Evolutionary conservation across 2,329 filamentous ascomycete genomes (phyloP), one percentile per base, ranked within the genome.

Genomic region (Paracamarosporium sp.): DNA sequence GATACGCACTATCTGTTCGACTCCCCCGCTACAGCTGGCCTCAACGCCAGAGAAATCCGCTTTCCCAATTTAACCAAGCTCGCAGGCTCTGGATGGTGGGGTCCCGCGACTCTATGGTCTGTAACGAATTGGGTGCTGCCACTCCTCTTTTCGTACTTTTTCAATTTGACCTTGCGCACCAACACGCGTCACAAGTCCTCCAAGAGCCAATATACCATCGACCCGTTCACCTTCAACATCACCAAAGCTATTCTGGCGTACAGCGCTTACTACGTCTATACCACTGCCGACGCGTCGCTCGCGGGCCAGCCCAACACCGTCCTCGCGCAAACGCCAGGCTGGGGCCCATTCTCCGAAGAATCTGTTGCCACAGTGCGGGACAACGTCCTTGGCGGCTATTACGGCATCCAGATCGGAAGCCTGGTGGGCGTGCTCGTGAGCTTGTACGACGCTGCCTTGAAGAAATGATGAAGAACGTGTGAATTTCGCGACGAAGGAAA

Each of bases 181-280:
- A 84, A 81, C 68, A 82, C 65, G 56, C 80, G 74, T 68, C 76
- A 74, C 71, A 75, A 76, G 59, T 75, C 76, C 17, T 68, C 71
- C 3, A 76, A 74, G 52, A 69, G 75, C 20, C 84, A 86, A 62
- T 88, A 89, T 63, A 80, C 83, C 5, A 87, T 94, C 63, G 95
- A 99, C 74, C 93, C 93, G 4, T 80, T 98, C 72, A 90, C 89
- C 22, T 99, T 96, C 80, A 96, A 93, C 80, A 88, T 98, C 56
- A 87, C 87, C 67, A 97, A 97, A 81, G 93, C 90, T 0, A 75
- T 98, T 53, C 78, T 93, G 57, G 88, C 91, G 7, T 97, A 90
- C 76, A 84, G 94, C 31, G 88, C 97, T 17, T 97, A 93, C 73
- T 86, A 84, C 9, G 51, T 69, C 27, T 64, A 67, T 27, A 57